phyloP scores from a whole-genome alignment of 352 stramenopile species.

The Saprolegnia diclina region DNA sequence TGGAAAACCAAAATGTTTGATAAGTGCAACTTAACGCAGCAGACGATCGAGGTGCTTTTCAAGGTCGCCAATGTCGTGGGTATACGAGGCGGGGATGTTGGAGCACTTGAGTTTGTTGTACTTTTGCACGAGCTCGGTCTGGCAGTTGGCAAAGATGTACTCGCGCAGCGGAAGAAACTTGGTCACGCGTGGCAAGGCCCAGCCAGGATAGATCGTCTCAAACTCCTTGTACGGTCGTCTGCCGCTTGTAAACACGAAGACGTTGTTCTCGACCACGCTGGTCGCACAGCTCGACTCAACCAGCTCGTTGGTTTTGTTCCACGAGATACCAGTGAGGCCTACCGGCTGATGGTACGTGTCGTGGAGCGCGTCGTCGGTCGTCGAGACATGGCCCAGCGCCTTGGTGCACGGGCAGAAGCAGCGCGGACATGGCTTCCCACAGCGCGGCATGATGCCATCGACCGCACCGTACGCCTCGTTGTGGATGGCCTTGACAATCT shows the following conservation, averaged over 20 bases:
- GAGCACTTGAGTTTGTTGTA: neutral
- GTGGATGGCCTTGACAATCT: neutral
- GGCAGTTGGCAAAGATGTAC: constrained; percentile 7
- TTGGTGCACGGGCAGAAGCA: constrained; percentile 6
- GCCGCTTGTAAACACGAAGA: neutral
- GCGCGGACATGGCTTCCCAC: constrained; percentile 1
- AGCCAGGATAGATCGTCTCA: neutral
- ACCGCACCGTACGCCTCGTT: neutral
- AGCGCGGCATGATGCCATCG: neutral
- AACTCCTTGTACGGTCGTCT: neutral
- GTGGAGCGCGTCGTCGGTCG: neutral
- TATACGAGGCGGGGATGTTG: neutral
- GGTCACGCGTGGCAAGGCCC: neutral
- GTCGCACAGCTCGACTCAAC: neutral
- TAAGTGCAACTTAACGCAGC: too few species aligned
- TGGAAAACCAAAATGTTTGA: too few species aligned
- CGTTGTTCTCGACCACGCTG: neutral
- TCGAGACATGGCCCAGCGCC: neutral
- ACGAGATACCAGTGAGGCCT: neutral
- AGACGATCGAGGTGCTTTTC: neutral
- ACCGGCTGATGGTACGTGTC: constrained; percentile 7
- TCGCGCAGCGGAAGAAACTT: constrained; percentile 1
- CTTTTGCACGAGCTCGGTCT: neutral
- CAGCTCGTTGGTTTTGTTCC: neutral
- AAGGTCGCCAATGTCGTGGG: neutral